phyloP scores from a whole-genome alignment of 805 yeast species.

The Kazachstania psychrophila region DNA sequence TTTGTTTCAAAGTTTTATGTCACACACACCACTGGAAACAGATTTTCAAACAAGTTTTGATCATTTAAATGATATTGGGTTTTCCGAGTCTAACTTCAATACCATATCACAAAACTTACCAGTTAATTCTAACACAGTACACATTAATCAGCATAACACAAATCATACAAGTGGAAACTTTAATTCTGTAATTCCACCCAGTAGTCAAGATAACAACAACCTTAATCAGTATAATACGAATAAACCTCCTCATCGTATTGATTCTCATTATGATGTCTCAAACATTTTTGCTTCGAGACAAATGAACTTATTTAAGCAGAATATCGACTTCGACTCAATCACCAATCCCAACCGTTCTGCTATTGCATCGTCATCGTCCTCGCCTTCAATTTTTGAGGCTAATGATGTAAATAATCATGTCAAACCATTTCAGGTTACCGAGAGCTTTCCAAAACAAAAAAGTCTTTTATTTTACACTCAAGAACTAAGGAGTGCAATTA shows the following conservation, averaged over 20 bases:
- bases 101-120: neutral
- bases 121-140: neutral
- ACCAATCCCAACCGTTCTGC: neutral
- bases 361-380: neutral
- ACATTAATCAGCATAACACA: neutral
- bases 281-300: constrained; percentile 58
- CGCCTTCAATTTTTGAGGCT: neutral
- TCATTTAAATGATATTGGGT: constrained; percentile 51
- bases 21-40: constrained; percentile 35
- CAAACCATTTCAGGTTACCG: neutral
- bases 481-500: constrained; percentile 44
- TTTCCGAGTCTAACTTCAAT: constrained; percentile 17
- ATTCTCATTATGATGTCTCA: constrained; percentile 37
- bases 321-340: constrained; percentile 6
- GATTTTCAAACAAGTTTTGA: constrained; percentile 40
- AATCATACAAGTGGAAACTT: neutral
- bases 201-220: neutral
- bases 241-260: constrained; percentile 1
- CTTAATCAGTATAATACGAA: neutral
- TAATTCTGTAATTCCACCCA: neutral
- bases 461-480: constrained; percentile 32
- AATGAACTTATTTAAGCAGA: constrained; percentile 50
- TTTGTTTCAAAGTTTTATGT: constrained; percentile 6
- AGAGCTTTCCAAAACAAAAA: neutral
- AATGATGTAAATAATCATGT: neutral